phyloP scores from a whole-genome alignment of 768 basidiomycete species.

The Clavaria fumosa region DNA sequence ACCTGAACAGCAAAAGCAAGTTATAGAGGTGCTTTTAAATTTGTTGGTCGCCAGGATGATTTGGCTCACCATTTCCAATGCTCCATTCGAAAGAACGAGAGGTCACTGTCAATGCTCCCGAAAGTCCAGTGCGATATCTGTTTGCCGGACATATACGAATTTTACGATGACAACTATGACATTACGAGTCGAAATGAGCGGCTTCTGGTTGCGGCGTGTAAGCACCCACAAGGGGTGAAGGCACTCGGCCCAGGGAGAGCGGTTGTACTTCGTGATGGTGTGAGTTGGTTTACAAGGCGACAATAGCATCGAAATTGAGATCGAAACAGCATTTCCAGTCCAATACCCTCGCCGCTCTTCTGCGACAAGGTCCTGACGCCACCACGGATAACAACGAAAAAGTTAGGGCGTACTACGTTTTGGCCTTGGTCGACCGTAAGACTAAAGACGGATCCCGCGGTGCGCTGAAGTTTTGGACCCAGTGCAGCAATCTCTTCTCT shows the following conservation, averaged over 20 bases:
- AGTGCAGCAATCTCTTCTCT: not conserved
- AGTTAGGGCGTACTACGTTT: constrained; percentile 43
- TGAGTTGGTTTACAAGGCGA: too few species aligned
- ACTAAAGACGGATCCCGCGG: constrained; percentile 43
- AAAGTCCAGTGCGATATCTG: constrained; percentile 59
- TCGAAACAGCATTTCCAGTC: constrained; percentile 57
- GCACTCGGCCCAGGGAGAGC: constrained; percentile 60
- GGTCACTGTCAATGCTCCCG: constrained; percentile 39
- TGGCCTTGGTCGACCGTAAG: constrained; percentile 53
- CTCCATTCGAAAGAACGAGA: constrained; percentile 46
- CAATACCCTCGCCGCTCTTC: constrained; percentile 53
- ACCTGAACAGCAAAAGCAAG: constrained; percentile 85
- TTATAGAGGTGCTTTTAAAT: constrained; percentile 46
- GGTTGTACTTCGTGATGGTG: constrained; percentile 68
- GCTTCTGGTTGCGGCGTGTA: constrained; percentile 43
- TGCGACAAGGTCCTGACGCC: constrained; percentile 41
- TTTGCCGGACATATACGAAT: constrained; percentile 50
- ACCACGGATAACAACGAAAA: constrained; percentile 32
- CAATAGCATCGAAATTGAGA: too few species aligned
- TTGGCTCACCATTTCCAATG: too few species aligned
- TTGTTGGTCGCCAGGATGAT: too few species aligned
- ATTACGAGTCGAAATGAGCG: constrained; percentile 47
- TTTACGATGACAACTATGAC: constrained; percentile 57
- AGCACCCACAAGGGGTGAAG: constrained; percentile 51
- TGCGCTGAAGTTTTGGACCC: too few species aligned